A percentile compares a stretch with the other conserved stretches of the same genome.
phyloP scores from a whole-genome alignment of 139 green algal species.

The Coelastrella sp. region DNA sequence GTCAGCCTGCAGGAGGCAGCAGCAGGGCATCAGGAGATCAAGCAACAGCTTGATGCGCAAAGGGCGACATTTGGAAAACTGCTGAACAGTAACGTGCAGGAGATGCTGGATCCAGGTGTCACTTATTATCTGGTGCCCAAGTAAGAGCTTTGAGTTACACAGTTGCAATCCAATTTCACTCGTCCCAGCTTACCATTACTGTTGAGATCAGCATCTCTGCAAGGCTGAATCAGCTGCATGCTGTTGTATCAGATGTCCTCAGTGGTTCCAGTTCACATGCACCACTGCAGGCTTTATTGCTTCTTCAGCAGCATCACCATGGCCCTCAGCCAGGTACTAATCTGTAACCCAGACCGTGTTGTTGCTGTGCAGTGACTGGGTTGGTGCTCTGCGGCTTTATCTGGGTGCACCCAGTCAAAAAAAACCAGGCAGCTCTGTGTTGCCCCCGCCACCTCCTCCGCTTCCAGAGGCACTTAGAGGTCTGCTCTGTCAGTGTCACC shows the following conservation, averaged over 20 bases:
- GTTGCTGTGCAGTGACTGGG: constrained; percentile 52
- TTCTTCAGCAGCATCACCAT: too few relatives aligned
- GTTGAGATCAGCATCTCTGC: too few relatives aligned
- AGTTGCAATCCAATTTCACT: too few relatives aligned
- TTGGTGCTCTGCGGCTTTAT: constrained; percentile 61
- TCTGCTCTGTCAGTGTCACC: constrained; percentile 68
- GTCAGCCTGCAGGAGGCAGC: constrained; percentile 17
- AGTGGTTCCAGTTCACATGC: too few relatives aligned
- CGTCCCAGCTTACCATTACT: too few relatives aligned
- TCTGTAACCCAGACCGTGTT: too few relatives aligned
- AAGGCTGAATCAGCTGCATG: too few relatives aligned
- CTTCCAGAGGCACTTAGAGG: constrained; percentile 54
- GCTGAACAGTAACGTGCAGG: constrained; percentile 36
- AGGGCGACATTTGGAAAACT: constrained; percentile 53
- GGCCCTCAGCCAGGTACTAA: too few relatives aligned
- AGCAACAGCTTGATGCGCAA: constrained; percentile 53
- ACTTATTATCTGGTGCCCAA: constrained; percentile 74
- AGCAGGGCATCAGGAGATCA: constrained; percentile 23
- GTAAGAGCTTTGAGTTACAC: too few relatives aligned
- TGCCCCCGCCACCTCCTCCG: constrained; percentile 20
- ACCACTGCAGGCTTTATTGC: too few relatives aligned
- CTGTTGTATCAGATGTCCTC: too few relatives aligned
- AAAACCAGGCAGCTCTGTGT: neutral
- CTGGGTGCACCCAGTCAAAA: constrained; percentile 36
- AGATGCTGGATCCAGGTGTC: constrained; percentile 53